Evolutionary conservation across 345 rosid species (phyloP).

Genomic region (Syzygium jambos): DNA sequence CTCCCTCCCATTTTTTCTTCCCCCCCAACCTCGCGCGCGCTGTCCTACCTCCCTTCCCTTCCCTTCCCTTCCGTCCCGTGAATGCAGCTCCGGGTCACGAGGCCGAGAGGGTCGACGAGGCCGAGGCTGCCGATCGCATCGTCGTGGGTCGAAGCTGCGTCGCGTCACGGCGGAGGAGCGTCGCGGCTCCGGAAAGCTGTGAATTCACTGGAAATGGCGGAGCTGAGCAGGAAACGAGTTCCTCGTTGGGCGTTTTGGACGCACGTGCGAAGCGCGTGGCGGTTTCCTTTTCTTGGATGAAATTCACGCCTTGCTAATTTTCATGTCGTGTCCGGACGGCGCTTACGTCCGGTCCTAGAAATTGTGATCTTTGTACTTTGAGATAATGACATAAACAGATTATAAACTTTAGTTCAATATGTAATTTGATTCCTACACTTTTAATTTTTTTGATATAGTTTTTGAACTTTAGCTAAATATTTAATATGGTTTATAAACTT

Average conservation of each 20-base stretch:
- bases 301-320: neutral
- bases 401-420: no score
- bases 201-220: neutral
- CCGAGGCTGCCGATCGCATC: neutral
- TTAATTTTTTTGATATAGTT: accelerated
- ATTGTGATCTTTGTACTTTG: no score
- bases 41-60: neutral
- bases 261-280: neutral
- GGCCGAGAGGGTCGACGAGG: neutral
- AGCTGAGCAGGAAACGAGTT: neutral
- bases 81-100: neutral
- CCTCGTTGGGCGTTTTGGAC: neutral
- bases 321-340: no score
- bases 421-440: no score
- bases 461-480: no score
- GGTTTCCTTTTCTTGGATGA: neutral
- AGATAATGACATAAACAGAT: no score
- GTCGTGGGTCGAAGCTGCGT: neutral
- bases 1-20: slow-evolving; percentile 41
- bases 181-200: neutral
- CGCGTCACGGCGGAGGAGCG: neutral
- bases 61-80: neutral
- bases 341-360: no score
- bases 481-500: no score
- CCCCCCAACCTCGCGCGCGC: neutral